A percentile compares a stretch with the other conserved stretches of the same genome.
Evolutionary conservation across 306 rosid genomes (phyloP).

Genomic region (Boehmeria nivea): DNA sequence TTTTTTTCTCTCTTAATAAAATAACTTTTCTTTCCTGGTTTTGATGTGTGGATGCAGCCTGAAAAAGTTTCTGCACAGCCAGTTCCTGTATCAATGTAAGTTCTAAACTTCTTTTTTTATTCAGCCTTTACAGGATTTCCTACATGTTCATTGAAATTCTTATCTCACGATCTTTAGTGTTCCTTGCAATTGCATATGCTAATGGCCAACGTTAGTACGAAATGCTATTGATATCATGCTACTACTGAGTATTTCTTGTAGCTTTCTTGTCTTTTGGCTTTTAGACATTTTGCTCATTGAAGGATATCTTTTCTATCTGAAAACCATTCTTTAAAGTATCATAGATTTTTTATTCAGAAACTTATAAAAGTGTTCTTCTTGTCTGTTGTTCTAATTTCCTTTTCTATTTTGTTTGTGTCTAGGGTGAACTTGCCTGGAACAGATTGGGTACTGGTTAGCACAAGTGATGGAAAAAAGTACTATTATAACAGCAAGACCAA

Average conservation of each 20-base stretch:
- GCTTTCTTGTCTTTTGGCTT: no score
- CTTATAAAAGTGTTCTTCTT: no score
- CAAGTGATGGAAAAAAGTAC: slow-evolving; percentile 82
- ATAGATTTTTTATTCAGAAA: neutral
- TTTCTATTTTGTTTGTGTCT: slow-evolving; percentile 13
- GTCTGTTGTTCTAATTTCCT: neutral
- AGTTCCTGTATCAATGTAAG: slow-evolving; percentile 85
- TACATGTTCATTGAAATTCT: no score
- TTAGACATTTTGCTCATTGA: no score
- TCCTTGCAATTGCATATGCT: no score
- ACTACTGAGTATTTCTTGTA: no score
- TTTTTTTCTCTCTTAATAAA: neutral
- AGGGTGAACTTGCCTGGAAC: slow-evolving; percentile 81
- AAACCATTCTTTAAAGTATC: neutral
- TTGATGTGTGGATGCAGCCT: slow-evolving; percentile 46
- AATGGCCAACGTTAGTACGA: no score
- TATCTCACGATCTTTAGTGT: no score
- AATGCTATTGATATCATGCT: no score
- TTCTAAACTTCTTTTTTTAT: slow-evolving; percentile 21
- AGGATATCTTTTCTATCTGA: no score
- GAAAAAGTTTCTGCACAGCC: slow-evolving; percentile 70
- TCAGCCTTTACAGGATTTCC: neutral
- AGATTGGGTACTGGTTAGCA: slow-evolving; percentile 83
- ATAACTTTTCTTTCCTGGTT: slow-evolving; percentile 5
- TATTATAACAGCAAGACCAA: slow-evolving; percentile 81